Base-by-base conservation (phyloP, 2,329 filamentous ascomycete genomes). In the Ophiocordyceps sinensis region DNA sequence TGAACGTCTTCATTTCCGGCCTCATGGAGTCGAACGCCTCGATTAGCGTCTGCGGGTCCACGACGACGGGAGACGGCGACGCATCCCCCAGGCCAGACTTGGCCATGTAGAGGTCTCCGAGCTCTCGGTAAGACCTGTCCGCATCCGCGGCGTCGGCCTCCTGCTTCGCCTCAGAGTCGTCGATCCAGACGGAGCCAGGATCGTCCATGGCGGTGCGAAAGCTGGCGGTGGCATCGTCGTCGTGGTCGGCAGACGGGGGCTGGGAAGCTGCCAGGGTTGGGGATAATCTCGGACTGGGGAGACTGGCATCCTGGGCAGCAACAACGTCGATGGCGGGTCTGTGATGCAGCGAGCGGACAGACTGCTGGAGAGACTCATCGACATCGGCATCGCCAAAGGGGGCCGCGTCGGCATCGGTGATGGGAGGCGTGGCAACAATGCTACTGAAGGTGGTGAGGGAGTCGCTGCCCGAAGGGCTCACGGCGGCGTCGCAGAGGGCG, bases 211-310 rank as follows among this genome's bases (percentile, higher is more conserved):
- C 48, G 5, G 53, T 62, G 52, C 54, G 51, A 28, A 60, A 58
- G 30, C 52, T 56, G 2, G 56, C 52, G 11, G 51, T 50, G 12
- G 55, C 59, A 11, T 62, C 64, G 7, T 68, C 61, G 3, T 63
- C 62, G 11, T 63, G 62, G 2, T 72, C 69, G 36, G 70, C 63
- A 14, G 60, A 58, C 23, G 66, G 66, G 8, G 69, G 56, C 50
- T 75, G 70, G 23, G 70, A 68, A 36, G 89, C 83, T 51, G 85
- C 85, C 44, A 93, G 75, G 6, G 89, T 93, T 4, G 91, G 91
- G 23, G 91, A 98, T 43, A 98, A 65, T 53, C 91, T 88, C 29
- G 91, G 91, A 58, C 91, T 98, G 40, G 91, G 91, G 46, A 98
- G 70, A 61, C 86, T 95, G 48, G 85, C 86, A 66, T 95, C 89